Evolutionary conservation across 768 basidiomycete genomes (phyloP).

Genomic region (Hygrophoropsis aurantiaca): DNA sequence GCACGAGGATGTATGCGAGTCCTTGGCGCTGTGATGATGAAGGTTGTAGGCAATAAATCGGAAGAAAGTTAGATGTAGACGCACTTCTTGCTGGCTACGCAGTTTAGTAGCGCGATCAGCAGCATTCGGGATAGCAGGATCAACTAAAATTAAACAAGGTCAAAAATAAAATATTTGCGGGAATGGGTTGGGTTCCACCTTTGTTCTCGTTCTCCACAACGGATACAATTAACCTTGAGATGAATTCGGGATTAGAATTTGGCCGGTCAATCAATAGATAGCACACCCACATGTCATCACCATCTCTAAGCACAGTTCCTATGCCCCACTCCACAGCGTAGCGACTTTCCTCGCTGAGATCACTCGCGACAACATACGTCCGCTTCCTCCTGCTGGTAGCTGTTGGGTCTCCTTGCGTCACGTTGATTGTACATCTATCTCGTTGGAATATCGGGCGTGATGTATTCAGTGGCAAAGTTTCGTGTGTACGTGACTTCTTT

Average conservation of each 20-base stretch:
- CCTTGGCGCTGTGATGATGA: slow-evolving; percentile 87
- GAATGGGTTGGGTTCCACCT: slow-evolving; percentile 43
- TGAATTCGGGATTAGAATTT: background rate
- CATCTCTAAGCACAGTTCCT: slow-evolving; percentile 91
- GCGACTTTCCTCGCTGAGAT: slow-evolving; percentile 89
- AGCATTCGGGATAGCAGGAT: slow-evolving; percentile 66
- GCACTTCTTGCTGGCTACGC: slow-evolving; percentile 88
- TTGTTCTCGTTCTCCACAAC: slow-evolving; percentile 92
- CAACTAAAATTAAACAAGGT: slow-evolving; percentile 44
- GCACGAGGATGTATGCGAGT: slow-evolving; percentile 81
- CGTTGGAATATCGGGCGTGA: slow-evolving; percentile 84
- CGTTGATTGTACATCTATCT: slow-evolving; percentile 87
- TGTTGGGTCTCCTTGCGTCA: slow-evolving; percentile 83
- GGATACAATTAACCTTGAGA: slow-evolving; percentile 75
- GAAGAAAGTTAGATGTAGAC: slow-evolving; percentile 14
- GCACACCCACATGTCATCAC: slow-evolving; percentile 73
- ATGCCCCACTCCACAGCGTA: slow-evolving; percentile 99
- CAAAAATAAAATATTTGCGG: background rate
- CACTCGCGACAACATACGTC: slow-evolving; percentile 87
- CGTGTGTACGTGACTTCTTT: slow-evolving; percentile 63
- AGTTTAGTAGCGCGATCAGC: slow-evolving; percentile 78
- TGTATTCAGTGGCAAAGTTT: slow-evolving; percentile 63
- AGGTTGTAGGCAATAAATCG: background rate
- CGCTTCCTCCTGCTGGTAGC: slow-evolving; percentile 57
- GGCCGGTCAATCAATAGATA: background rate